Evolutionary conservation across 768 basidiomycete genomes (phyloP).

Genomic region (Leccinellum rugosiceps): DNA sequence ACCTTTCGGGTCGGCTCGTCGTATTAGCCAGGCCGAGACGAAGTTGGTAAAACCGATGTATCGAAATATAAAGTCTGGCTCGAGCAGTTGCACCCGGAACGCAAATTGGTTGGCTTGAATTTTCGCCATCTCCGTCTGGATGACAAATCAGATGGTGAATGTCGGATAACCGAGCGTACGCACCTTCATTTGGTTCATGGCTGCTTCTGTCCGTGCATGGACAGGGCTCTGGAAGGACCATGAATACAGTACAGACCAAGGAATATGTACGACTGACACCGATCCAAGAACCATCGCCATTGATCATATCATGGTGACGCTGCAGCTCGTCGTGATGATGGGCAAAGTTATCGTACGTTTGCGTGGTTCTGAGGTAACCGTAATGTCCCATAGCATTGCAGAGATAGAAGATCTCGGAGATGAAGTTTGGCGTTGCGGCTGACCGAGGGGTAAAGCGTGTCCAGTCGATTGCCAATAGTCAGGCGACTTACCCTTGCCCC

Average conservation of each 20-base stretch:
- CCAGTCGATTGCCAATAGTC: background rate
- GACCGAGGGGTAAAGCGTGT: slow-evolving; percentile 4
- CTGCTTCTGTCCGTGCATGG: slow-evolving; percentile 74
- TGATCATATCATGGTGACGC: slow-evolving; percentile 69
- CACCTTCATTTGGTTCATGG: slow-evolving; percentile 77
- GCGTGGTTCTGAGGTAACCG: slow-evolving; percentile 80
- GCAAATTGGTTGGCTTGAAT: slow-evolving; percentile 72
- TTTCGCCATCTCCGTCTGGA: slow-evolving; percentile 64
- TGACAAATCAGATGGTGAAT: slow-evolving; percentile 1
- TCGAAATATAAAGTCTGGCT: slow-evolving; percentile 78
- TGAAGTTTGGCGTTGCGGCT: slow-evolving; percentile 83
- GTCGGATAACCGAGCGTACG: background rate
- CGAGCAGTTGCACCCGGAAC: slow-evolving; percentile 80
- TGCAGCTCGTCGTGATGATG: slow-evolving; percentile 77
- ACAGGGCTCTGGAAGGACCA: slow-evolving; percentile 51
- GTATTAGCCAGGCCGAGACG: slow-evolving; percentile 90
- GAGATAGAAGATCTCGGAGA: slow-evolving; percentile 92
- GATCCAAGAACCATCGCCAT: slow-evolving; percentile 79
- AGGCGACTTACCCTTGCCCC: slow-evolving; percentile 39
- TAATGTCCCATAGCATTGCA: slow-evolving; percentile 85
- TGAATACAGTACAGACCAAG: background rate
- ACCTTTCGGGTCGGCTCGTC: slow-evolving; percentile 80
- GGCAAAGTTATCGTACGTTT: slow-evolving; percentile 65
- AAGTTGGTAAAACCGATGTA: slow-evolving; percentile 85
- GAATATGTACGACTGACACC: slow-evolving; percentile 49